Percentiles rank a stretch among this genome's conserved stretches.
Conservation (phyloP, 2,329 filamentous ascomycete species). For the Cladosporium oxysporum region DNA sequence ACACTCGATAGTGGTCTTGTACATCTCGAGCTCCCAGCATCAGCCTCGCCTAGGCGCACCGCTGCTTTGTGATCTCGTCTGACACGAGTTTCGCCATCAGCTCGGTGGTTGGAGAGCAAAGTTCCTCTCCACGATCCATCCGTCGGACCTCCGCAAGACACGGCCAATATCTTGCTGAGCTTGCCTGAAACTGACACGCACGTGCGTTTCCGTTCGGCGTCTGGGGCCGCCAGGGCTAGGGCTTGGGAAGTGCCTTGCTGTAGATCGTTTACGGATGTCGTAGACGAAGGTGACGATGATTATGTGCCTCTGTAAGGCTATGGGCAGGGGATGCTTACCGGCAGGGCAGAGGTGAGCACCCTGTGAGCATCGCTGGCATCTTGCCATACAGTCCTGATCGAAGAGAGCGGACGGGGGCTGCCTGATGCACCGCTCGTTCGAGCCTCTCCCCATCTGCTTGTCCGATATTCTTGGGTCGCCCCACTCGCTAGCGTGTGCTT, state of each 20-base stretch:
- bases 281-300: conserved; percentile 1
- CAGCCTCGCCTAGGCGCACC: background rate
- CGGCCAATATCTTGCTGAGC: background rate
- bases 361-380: conserved; percentile 4
- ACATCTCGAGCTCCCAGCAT: background rate
- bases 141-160: conserved; percentile 11
- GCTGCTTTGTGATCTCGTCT: conserved; percentile 3
- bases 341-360: background rate
- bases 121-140: background rate
- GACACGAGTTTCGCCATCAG: background rate
- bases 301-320: conserved; percentile 6
- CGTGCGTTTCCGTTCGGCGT: conserved; percentile 16
- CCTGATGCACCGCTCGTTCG: background rate
- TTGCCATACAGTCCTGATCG: background rate
- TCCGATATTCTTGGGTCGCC: conserved; percentile 12
- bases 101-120: background rate
- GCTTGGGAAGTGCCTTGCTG: background rate
- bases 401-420: background rate
- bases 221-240: conserved; percentile 8
- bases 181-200: conserved; percentile 9
- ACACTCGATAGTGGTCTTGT: background rate
- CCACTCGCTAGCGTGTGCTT: conserved; percentile 17
- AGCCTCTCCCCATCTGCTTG: conserved; percentile 13
- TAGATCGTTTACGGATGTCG: background rate
- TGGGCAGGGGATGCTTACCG: conserved; percentile 10